Evolutionary conservation across 1,284 basidiomycete genomes (phyloP).

Genomic region (Leucoagaricus sp.): DNA sequence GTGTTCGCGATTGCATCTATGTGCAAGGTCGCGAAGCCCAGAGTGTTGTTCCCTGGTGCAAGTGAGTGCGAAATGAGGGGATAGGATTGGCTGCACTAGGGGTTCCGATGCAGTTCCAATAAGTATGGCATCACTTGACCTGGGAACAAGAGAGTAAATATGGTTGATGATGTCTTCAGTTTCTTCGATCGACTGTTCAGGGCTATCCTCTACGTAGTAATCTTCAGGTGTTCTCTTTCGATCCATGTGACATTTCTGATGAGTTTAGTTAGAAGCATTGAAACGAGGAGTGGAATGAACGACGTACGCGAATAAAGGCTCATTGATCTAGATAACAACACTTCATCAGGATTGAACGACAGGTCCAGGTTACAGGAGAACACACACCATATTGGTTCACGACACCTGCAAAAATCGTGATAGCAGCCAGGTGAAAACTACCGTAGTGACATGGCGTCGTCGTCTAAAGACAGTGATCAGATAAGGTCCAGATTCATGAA

Average conservation of each 20-base stretch:
- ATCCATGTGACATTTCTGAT: slow-evolving; percentile 95
- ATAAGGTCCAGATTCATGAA: not conserved
- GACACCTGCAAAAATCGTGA: slow-evolving; percentile 80
- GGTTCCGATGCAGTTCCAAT: slow-evolving; percentile 27
- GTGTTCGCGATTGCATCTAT: not conserved
- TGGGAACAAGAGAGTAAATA: slow-evolving; percentile 56
- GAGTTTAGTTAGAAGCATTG: not conserved
- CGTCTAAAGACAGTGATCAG: slow-evolving; percentile 53
- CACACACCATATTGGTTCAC: slow-evolving; percentile 73
- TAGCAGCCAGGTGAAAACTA: slow-evolving; percentile 80
- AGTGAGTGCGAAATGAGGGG: too few relatives aligned
- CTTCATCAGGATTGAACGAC: not conserved
- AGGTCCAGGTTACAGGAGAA: not conserved
- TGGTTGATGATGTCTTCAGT: slow-evolving; percentile 71
- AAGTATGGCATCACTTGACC: slow-evolving; percentile 21
- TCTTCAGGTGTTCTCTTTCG: slow-evolving; percentile 56
- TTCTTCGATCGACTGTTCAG: slow-evolving; percentile 54
- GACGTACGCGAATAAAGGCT: slow-evolving; percentile 34
- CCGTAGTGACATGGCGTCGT: slow-evolving; percentile 95
- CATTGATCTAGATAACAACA: slow-evolving; percentile 11
- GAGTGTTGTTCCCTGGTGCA: too few relatives aligned
- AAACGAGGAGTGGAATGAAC: not conserved
- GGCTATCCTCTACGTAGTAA: slow-evolving; percentile 73
- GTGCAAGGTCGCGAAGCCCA: slow-evolving; percentile 63
- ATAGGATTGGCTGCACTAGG: too few relatives aligned